Evolutionary conservation across 805 yeast genomes (phyloP), one percentile per base, ranked within the genome.

Genomic region (Priceomyces fermenticarens): DNA sequence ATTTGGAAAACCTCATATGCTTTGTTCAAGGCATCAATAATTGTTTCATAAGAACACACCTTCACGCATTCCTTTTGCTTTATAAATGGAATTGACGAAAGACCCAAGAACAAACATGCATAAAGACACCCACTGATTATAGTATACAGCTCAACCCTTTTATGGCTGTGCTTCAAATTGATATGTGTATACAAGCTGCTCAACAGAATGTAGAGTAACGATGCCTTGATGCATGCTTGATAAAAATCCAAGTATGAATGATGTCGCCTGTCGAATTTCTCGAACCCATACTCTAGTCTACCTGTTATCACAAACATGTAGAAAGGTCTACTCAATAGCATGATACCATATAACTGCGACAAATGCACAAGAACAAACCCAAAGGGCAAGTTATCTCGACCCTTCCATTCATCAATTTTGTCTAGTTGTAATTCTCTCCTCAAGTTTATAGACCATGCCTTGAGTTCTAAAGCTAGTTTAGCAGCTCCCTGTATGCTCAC

Each of bases 311-410:
- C 37, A 44, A 58, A 66, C 47, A 67, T 62, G 51, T 67, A 67
- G 42, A 70, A 70, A 4, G 77, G 75, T 13, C 72, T 54, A 30
- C 71, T 54, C n/a, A 72, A 50, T 25, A 71, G 42, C 32, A 65
- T 53, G 10, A 68, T 58, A 0, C 65, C 67, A 43, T 58, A 59
- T n/a, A 70, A 49, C 32, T 69, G 65, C 10, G 59, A 53, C 4
- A 67, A 51, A 48, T 71, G 72, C 3, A 67, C 54, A 7, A 65
- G 41, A 23, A 66, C 47, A 5, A 59, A 46, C 25, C 57, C 52
- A 40, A 56, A 53, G 28, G 42, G 50, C 9, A 11, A 32, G n/a
- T n/a, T n/a, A n/a, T n/a, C n/a, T n/a, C n/a, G n/a, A 23, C 43
- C 40, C 13, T 42, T 33, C 11, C 26, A 11, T 10, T 16, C 20